Percentiles rank a stretch among this genome's conserved stretches.
phyloP scores from a whole-genome alignment of 495 filamentous ascomycete species.

The Talaromyces ruber region DNA sequence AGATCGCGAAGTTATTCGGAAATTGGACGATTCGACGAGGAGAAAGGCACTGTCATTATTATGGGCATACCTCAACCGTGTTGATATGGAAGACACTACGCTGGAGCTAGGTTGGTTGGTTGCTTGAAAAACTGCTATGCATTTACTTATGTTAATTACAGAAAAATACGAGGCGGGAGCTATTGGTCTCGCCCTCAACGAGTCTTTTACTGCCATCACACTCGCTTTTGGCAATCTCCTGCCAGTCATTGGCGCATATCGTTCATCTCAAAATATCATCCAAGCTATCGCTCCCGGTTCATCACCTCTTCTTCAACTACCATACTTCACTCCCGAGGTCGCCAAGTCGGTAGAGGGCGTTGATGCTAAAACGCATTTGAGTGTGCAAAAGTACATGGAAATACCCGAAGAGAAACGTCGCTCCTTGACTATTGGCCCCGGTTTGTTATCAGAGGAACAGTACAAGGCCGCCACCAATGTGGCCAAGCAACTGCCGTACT shows the following conservation, averaged over 20 bases:
- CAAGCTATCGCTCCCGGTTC: constrained; percentile 77
- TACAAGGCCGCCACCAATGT: constrained; percentile 67
- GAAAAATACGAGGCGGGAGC: constrained; percentile 75
- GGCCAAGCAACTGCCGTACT: constrained; percentile 69
- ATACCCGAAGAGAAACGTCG: constrained; percentile 66
- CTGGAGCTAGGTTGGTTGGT: constrained; percentile 60
- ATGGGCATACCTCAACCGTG: constrained; percentile 88
- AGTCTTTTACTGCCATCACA: constrained; percentile 77
- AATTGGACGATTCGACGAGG: constrained; percentile 63
- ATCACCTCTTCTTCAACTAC: constrained; percentile 88
- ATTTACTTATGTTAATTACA: constrained; percentile 12
- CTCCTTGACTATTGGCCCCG: constrained; percentile 55
- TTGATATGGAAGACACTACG: constrained; percentile 63
- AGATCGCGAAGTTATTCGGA: constrained; percentile 57
- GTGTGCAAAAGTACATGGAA: constrained; percentile 81
- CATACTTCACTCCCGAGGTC: constrained; percentile 70
- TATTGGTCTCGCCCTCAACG: constrained; percentile 72
- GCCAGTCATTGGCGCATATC: constrained; percentile 77
- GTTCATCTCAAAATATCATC: constrained; percentile 72
- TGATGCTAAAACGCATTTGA: constrained; percentile 60
- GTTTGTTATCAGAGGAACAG: constrained; percentile 64
- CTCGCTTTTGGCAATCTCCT: constrained; percentile 79
- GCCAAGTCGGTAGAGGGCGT: constrained; percentile 70
- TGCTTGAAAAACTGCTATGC: not conserved
- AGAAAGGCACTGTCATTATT: constrained; percentile 83